Percentiles rank a stretch among this genome's conserved stretches.
These are phyloP conservation scores for Hypoxylon lienhwacheense DNA, from an alignment of 495 filamentous ascomycete species.

Conservation along the genomic window DNA sequence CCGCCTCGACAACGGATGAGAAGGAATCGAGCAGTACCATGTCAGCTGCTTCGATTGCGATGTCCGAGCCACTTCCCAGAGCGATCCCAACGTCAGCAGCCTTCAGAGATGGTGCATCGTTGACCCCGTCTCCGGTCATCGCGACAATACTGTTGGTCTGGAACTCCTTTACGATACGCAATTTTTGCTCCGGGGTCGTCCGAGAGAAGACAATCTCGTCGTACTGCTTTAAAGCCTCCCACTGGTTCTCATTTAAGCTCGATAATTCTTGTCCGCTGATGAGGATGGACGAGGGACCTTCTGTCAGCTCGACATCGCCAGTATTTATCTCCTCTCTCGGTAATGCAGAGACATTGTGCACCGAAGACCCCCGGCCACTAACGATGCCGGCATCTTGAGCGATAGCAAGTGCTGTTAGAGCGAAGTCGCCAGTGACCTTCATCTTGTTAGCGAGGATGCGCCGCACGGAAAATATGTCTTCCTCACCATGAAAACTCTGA, in stretches of 20 bases:
- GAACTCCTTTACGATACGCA: conserved; percentile 71
- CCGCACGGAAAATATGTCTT: background rate
- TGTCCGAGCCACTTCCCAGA: conserved; percentile 77
- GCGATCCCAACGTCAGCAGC: conserved; percentile 78
- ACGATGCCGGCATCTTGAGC: conserved; percentile 68
- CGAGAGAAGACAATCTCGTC: conserved; percentile 68
- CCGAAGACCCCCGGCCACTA: conserved; percentile 42
- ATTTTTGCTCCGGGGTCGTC: conserved; percentile 75
- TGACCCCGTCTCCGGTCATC: conserved; percentile 77
- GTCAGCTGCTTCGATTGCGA: conserved; percentile 71
- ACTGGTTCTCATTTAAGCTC: conserved; percentile 57
- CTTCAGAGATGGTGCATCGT: conserved; percentile 76
- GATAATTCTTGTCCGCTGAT: conserved; percentile 63
- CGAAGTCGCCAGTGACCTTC: conserved; percentile 71
- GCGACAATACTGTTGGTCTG: conserved; percentile 57
- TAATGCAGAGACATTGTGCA: conserved; percentile 49
- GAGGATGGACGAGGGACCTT: conserved; percentile 44
- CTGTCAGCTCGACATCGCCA: conserved; percentile 20
- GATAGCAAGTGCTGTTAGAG: conserved; percentile 69
- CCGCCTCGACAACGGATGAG: conserved; percentile 65
- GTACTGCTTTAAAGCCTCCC: conserved; percentile 60
- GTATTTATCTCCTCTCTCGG: conserved; percentile 33
- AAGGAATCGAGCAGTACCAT: conserved; percentile 72
- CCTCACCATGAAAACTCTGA: conserved; percentile 63
- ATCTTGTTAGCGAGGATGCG: conserved; percentile 5